Conservation (phyloP, 2,329 filamentous ascomycete genomes). For the Colletotrichum plurivorum region DNA sequence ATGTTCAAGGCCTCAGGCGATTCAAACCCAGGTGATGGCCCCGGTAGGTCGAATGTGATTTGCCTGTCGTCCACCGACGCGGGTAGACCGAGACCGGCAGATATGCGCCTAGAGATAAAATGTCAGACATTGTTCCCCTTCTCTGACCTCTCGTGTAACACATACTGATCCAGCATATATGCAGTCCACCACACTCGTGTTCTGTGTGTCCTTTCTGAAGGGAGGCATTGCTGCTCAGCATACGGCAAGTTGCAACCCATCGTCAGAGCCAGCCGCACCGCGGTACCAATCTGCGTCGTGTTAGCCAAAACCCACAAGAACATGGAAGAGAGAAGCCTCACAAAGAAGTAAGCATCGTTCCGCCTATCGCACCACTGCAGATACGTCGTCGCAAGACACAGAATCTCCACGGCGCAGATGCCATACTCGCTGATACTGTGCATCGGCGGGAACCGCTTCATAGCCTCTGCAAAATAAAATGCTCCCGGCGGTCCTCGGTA, state of each 20-base stretch:
- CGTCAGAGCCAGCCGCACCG: conserved; percentile 46
- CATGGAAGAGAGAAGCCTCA: background rate
- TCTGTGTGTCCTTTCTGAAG: conserved; percentile 45
- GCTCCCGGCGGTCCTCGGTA: conserved; percentile 43
- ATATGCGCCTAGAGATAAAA: conserved; percentile 42
- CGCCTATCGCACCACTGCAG: conserved; percentile 48
- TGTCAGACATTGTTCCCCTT: background rate
- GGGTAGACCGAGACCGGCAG: conserved; percentile 46
- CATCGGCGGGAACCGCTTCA: conserved; percentile 44
- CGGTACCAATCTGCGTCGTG: conserved; percentile 44
- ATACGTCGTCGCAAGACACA: conserved; percentile 46
- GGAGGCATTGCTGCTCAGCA: conserved; percentile 45
- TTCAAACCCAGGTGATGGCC: conserved; percentile 44
- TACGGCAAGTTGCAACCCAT: conserved; percentile 46
- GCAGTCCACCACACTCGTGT: conserved; percentile 49
- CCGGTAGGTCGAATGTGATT: conserved; percentile 46
- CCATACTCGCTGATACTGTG: conserved; percentile 46
- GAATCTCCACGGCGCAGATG: conserved; percentile 46
- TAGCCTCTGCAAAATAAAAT: conserved; percentile 46
- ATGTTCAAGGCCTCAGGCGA: conserved; percentile 45
- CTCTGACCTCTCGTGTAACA: fast-evolving
- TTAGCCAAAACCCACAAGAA: background rate
- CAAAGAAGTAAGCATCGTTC: conserved; percentile 48
- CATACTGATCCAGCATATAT: conserved; percentile 49
- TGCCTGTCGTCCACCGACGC: conserved; percentile 47